A percentile compares a stretch with the other conserved stretches of the same genome.
Conservation (phyloP, 805 yeast species). For the Pichia nakasei region DNA sequence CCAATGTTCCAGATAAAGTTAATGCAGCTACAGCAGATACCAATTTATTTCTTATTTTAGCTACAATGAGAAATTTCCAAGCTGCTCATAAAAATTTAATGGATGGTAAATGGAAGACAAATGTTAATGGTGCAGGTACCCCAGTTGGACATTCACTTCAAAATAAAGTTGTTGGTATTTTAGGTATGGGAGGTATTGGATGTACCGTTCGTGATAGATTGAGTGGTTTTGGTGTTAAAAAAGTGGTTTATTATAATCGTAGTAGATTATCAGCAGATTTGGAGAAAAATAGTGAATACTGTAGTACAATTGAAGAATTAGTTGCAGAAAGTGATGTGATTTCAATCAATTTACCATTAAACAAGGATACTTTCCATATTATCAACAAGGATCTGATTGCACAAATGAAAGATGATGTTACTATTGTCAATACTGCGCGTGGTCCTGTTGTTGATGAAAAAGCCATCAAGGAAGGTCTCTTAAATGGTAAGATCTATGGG, state of each 20-base stretch:
- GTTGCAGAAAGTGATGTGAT: slow-evolving; percentile 57
- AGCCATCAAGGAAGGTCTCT: slow-evolving; percentile 46
- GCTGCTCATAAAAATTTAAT: slow-evolving; percentile 44
- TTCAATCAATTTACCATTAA: slow-evolving; percentile 71
- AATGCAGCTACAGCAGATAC: slow-evolving; percentile 51
- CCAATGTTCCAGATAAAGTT: slow-evolving; percentile 48
- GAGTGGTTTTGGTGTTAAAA: slow-evolving; percentile 65
- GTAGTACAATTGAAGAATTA: slow-evolving; percentile 55
- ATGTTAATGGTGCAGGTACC: slow-evolving; percentile 37
- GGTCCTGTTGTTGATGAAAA: slow-evolving; percentile 74
- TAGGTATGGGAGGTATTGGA: slow-evolving; percentile 90
- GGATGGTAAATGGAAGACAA: slow-evolving; percentile 53
- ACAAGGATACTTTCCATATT: slow-evolving; percentile 58
- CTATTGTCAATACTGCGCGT: slow-evolving; percentile 80
- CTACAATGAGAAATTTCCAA: slow-evolving; percentile 51
- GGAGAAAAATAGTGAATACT: slow-evolving; percentile 64
- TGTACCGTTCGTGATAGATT: slow-evolving; percentile 66
- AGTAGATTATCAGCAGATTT: slow-evolving; percentile 46
- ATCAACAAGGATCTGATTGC: slow-evolving; percentile 51
- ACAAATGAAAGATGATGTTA: slow-evolving; percentile 73
- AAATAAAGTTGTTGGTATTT: slow-evolving; percentile 67
- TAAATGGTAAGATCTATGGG: slow-evolving; percentile 56
- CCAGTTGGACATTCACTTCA: slow-evolving; percentile 66
- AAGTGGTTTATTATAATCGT: slow-evolving; percentile 68
- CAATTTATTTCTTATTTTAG: slow-evolving; percentile 41